These are phyloP conservation scores for Candida sanyiensis DNA, from an alignment of 805 yeast genomes.

Conservation along the genomic window DNA sequence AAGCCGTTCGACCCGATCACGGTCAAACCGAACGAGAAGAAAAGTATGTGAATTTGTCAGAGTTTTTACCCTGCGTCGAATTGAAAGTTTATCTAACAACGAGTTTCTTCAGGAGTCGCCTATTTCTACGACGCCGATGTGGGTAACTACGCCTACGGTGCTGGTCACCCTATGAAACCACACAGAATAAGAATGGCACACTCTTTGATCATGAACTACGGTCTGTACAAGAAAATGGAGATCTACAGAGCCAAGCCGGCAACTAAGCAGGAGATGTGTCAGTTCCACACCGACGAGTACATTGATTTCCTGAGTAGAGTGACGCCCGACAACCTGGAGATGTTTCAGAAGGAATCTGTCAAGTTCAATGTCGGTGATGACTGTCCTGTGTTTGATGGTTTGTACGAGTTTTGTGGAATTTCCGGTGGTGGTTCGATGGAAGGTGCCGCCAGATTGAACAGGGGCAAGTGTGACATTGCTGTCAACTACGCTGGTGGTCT, in stretches of 20 bases:
- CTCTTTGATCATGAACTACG: constrained; percentile 80
- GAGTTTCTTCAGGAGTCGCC: constrained; percentile 41
- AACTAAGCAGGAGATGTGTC: constrained; percentile 67
- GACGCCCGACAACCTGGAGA: constrained; percentile 80
- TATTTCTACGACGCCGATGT: constrained; percentile 87
- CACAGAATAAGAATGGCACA: constrained; percentile 90
- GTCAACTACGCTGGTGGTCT: constrained; percentile 96
- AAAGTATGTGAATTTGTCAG: constrained; percentile 30
- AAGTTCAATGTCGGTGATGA: constrained; percentile 96
- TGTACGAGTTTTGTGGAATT: constrained; percentile 82
- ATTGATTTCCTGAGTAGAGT: constrained; percentile 86
- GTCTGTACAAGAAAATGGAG: constrained; percentile 86
- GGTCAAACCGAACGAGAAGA: constrained; percentile 49
- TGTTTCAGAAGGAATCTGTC: constrained; percentile 49
- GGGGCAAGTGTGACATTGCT: constrained; percentile 89
- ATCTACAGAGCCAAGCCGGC: constrained; percentile 80
- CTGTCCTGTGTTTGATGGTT: constrained; percentile 87
- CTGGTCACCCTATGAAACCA: constrained; percentile 98
- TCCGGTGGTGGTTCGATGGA: constrained; percentile 93
- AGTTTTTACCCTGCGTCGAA: background rate
- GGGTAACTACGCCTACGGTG: constrained; percentile 95
- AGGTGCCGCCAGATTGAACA: constrained; percentile 79
- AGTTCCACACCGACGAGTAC: constrained; percentile 88
- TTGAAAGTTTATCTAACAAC: constrained; percentile 13
- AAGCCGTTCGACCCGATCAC: constrained; percentile 61